Evolutionary conservation across 2,329 filamentous ascomycete species (phyloP), one percentile per base, ranked within the genome.

Genomic region (Hymenoscyphus infarciens): DNA sequence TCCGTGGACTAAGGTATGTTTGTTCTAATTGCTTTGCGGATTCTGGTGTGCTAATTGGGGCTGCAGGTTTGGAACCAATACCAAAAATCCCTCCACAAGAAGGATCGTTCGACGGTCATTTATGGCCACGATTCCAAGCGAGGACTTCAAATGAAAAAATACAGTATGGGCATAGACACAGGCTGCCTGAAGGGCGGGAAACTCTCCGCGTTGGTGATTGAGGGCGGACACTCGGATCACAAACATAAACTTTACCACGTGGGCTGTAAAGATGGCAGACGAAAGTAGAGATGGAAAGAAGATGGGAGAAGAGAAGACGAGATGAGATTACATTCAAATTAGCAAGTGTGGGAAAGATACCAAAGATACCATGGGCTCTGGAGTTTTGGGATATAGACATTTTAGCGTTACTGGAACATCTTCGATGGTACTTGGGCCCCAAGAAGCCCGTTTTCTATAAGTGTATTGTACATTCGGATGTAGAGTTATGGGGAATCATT

Each of bases 71-170:
- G 85, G 85, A 82, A 86, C 70, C 77, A 76, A 61, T 74, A 76
- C 62, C 82, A 87, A 69, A 71, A 73, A 57, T 61, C 56, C 11
- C 68, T 74, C 74, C 68, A 69, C 3, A 71, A 71, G 45, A 63
- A 71, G 27, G 60, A 73, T 27, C 79, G 83, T 10, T 84, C 80
- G 49, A 91, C 90, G 0, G 88, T 96, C 49, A 82, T 96, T 62
- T 97, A 96, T 75, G 93, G 93, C 5, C 94, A 98, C 74, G 91
- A 97, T 74, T 85, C 91, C 25, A 87, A 87, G 70, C 77, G 78
- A 2, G 92, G 92, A 0, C 82, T 96, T 29, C 82, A 83, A 71
- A 76, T 89, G 19, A 75, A 84, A 57, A 80, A 83, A 57, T 96
- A 91, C 75, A 90, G 88, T 3, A 91, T 92, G 72, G 95, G 95